These are phyloP conservation scores for Buxus sempervirens DNA, from an alignment of 164 flowering plant genomes.

Conservation along the genomic window DNA sequence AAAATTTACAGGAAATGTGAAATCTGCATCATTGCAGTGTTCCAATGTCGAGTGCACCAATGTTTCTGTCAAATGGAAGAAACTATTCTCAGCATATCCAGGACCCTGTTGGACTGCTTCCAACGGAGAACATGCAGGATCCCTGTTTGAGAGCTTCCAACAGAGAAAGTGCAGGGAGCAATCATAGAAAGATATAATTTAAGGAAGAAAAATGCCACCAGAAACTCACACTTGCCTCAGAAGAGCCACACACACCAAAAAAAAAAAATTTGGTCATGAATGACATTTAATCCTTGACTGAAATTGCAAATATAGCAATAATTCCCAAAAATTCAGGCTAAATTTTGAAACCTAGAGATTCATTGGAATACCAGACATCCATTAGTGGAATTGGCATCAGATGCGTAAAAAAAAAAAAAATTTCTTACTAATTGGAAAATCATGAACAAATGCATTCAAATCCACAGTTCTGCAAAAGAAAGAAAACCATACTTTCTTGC, in stretches of 20 bases:
- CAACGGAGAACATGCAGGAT: neutral
- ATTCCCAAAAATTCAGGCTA: no score
- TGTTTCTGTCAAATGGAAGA: slow-evolving; percentile 63
- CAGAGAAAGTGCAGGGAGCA: neutral
- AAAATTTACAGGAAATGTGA: slow-evolving; percentile 86
- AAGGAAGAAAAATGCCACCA: no score
- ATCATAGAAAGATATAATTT: no score
- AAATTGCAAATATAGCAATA: no score
- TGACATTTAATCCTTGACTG: no score
- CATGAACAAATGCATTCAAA: neutral
- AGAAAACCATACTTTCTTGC: neutral
- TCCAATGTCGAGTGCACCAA: slow-evolving; percentile 89
- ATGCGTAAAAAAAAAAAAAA: no score
- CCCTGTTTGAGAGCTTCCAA: neutral
- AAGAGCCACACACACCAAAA: no score
- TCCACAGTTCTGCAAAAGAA: neutral
- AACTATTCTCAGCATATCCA: neutral
- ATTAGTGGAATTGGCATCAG: no score
- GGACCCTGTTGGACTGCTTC: neutral
- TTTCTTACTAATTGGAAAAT: neutral
- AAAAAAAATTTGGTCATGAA: no score
- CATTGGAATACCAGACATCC: no score
- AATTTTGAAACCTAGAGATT: no score
- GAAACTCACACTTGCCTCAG: no score
- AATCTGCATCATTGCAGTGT: slow-evolving; percentile 84